Conservation (phyloP, 2,329 filamentous ascomycete genomes). For the Bipolaris bicolor region DNA sequence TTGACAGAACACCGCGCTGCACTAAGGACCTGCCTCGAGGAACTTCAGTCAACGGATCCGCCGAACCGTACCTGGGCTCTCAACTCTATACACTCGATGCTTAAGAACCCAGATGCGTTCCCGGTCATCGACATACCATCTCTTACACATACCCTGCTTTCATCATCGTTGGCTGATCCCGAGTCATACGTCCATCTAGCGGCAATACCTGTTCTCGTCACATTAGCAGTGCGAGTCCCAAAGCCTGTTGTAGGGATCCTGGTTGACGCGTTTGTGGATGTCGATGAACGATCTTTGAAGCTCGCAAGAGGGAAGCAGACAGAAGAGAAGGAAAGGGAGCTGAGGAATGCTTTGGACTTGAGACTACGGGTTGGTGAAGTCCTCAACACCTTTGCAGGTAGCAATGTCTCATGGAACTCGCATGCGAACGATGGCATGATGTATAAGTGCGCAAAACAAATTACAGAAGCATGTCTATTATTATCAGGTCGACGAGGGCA, state of each 20-base stretch:
- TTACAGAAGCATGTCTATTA: slow-evolving; percentile 65
- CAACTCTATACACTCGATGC: slow-evolving; percentile 51
- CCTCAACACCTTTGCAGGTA: slow-evolving; percentile 32
- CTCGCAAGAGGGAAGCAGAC: slow-evolving; percentile 20
- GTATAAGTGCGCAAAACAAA: slow-evolving; percentile 30
- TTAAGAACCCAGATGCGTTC: slow-evolving; percentile 57
- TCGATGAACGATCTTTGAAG: slow-evolving; percentile 54
- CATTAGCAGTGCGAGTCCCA: slow-evolving; percentile 67
- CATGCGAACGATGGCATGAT: background rate
- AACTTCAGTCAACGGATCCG: slow-evolving; percentile 44
- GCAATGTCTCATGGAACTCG: slow-evolving; percentile 27
- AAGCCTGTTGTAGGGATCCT: slow-evolving; percentile 67
- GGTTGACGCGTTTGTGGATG: slow-evolving; percentile 71
- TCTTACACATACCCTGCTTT: slow-evolving; percentile 67
- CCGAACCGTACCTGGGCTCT: slow-evolving; percentile 49
- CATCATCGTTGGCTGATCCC: slow-evolving; percentile 66
- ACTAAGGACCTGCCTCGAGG: slow-evolving; percentile 30
- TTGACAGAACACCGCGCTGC: slow-evolving; percentile 53
- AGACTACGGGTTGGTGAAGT: slow-evolving; percentile 71
- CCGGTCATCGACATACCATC: slow-evolving; percentile 70
- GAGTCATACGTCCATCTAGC: slow-evolving; percentile 76
- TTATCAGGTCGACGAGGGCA: slow-evolving; percentile 68
- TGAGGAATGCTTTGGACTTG: slow-evolving; percentile 60
- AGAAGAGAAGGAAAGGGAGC: slow-evolving; percentile 33
- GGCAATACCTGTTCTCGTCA: slow-evolving; percentile 69